phyloP scores from a whole-genome alignment of 176 grass and related monocot genomes.

The Rhynchospora breviuscula region DNA sequence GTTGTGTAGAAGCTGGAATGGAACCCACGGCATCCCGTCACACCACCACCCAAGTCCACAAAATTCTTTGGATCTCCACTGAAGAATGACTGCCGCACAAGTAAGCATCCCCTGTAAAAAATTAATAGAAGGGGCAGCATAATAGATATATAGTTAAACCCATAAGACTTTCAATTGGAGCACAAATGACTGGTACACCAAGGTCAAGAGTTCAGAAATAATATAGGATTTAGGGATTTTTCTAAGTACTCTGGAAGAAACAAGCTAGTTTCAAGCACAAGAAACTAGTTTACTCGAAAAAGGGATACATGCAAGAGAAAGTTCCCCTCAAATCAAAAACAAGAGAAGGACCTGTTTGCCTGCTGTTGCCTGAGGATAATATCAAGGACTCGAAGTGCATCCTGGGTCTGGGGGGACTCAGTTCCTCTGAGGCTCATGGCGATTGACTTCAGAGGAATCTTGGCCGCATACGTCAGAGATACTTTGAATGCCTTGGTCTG shows the following conservation, averaged over 20 bases:
- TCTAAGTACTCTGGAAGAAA: not conserved
- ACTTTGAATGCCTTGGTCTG: conserved; percentile 61
- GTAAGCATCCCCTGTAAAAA: conserved; percentile 61
- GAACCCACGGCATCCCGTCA: conserved; percentile 75
- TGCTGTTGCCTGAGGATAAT: conserved; percentile 89
- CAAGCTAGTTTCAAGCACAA: not conserved
- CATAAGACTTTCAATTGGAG: conserved; percentile 43
- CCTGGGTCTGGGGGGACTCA: conserved; percentile 50
- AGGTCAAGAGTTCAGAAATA: conserved; percentile 40
- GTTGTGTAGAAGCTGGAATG: conserved; percentile 78
- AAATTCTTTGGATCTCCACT: conserved; percentile 55
- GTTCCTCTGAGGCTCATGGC: conserved; percentile 51
- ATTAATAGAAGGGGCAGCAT: conserved; percentile 56
- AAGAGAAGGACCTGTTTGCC: conserved; percentile 45
- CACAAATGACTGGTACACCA: conserved; percentile 30
- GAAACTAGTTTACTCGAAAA: not conserved
- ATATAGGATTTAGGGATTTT: not conserved
- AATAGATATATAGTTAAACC: conserved; percentile 49
- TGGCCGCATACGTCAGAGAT: conserved; percentile 51
- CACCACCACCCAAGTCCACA: conserved; percentile 65
- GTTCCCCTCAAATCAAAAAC: not conserved
- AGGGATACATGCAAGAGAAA: conserved; percentile 25
- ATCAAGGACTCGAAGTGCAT: conserved; percentile 75
- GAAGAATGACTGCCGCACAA: conserved; percentile 78
- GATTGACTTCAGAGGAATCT: conserved; percentile 69